Conservation (phyloP, 192 early-diverging fungal genomes). For the Backusella psychrophila region DNA sequence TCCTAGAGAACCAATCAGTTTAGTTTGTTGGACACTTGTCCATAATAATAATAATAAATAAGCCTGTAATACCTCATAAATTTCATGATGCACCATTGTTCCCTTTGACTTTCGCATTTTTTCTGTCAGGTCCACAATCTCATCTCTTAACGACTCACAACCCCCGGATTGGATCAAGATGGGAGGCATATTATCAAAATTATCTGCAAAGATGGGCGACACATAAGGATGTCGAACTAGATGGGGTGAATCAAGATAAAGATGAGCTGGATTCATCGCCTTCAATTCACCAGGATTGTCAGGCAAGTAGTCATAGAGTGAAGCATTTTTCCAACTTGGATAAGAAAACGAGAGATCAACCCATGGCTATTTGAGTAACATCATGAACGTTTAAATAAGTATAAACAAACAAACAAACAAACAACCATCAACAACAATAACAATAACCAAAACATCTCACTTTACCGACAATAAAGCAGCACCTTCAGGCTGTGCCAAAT, state of each 20-base stretch:
- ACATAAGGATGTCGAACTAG: slow-evolving; percentile 50
- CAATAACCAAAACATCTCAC: not conserved
- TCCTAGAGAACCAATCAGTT: slow-evolving; percentile 14
- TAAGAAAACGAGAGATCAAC: slow-evolving; percentile 54
- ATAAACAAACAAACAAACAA: not conserved
- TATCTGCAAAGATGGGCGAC: slow-evolving; percentile 48
- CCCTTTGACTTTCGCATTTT: slow-evolving; percentile 26
- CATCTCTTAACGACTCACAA: slow-evolving; percentile 44
- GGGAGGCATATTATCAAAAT: slow-evolving; percentile 45
- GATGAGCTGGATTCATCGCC: slow-evolving; percentile 41
- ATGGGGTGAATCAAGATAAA: slow-evolving; percentile 39
- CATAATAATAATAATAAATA: slow-evolving; percentile 3
- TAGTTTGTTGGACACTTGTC: not conserved
- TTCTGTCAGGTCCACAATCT: slow-evolving; percentile 38
- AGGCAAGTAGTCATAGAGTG: slow-evolving; percentile 34
- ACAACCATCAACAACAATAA: not conserved
- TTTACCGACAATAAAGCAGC: slow-evolving; percentile 60
- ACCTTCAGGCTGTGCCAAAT: slow-evolving; percentile 46
- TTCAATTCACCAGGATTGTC: slow-evolving; percentile 29
- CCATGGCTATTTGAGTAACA: slow-evolving; percentile 41
- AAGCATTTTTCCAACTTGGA: slow-evolving; percentile 44
- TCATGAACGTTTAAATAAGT: not conserved
- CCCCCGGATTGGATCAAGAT: slow-evolving; percentile 54
- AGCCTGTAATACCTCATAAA: slow-evolving; percentile 26
- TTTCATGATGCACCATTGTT: slow-evolving; percentile 22